These are phyloP conservation scores for Alternaria triticimaculans DNA, from an alignment of 2,329 filamentous ascomycete genomes.

Conservation along the genomic window DNA sequence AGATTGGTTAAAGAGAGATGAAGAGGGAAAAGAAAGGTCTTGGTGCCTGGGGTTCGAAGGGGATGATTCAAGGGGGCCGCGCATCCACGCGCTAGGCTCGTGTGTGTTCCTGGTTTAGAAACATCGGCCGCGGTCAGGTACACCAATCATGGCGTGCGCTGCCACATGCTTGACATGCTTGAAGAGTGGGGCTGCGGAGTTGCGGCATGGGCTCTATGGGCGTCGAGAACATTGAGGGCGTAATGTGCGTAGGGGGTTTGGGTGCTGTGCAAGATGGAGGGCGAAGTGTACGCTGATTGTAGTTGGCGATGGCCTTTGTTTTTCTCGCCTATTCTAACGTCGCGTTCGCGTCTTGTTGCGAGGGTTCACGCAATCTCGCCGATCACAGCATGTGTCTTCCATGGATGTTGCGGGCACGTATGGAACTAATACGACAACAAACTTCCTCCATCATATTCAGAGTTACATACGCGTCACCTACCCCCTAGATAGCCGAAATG, in stretches of 20 bases:
- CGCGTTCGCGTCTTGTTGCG: neutral
- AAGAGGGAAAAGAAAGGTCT: slow-evolving; percentile 16
- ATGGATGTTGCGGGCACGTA: neutral
- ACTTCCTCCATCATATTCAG: neutral
- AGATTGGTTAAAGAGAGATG: slow-evolving; percentile 8
- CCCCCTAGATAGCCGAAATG: slow-evolving; percentile 48
- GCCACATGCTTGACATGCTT: slow-evolving; percentile 7
- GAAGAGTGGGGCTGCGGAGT: slow-evolving; percentile 20
- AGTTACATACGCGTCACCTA: slow-evolving; percentile 45
- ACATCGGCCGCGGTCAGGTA: slow-evolving; percentile 14
- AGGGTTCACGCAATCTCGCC: neutral
- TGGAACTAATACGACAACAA: neutral
- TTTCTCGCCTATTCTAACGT: neutral
- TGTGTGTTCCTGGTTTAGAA: slow-evolving; percentile 5
- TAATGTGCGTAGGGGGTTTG: neutral
- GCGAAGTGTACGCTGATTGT: neutral
- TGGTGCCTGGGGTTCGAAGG: slow-evolving; percentile 13
- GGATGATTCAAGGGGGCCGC: slow-evolving; percentile 28
- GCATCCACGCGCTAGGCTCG: slow-evolving; percentile 26
- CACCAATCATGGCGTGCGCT: slow-evolving; percentile 19
- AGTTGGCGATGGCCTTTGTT: neutral
- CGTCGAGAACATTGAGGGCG: slow-evolving; percentile 1
- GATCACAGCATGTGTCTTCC: neutral
- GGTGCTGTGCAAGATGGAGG: neutral
- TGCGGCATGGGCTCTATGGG: neutral